A percentile compares a stretch with the other conserved stretches of the same genome.
These are phyloP conservation scores for Kandelia obovata DNA, from an alignment of 345 rosid genomes.

Conservation along the genomic window DNA sequence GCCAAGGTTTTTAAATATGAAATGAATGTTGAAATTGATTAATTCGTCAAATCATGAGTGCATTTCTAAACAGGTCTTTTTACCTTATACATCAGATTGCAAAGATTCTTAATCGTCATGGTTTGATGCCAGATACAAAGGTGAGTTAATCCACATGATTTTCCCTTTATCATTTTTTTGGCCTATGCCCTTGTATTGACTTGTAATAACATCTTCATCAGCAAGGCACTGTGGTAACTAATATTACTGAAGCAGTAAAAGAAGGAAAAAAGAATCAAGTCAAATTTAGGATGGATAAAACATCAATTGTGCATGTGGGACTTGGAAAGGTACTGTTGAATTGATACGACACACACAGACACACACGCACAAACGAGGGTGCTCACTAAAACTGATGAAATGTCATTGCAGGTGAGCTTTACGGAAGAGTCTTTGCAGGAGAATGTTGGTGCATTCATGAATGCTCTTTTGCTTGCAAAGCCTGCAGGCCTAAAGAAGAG, in stretches of 20 bases:
- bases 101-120: constrained; percentile 79
- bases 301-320: constrained; percentile 84
- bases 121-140: constrained; percentile 83
- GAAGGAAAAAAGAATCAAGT: constrained; percentile 74
- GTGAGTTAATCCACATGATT: constrained; percentile 38
- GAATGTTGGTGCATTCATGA: constrained; percentile 88
- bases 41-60: not conserved
- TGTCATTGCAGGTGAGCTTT: constrained; percentile 52
- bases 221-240: constrained; percentile 87
- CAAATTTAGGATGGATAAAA: constrained; percentile 85
- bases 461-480: constrained; percentile 81
- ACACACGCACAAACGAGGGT: not conserved
- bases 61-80: not conserved
- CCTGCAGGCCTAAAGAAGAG: constrained; percentile 97
- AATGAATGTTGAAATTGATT: constrained; percentile 3
- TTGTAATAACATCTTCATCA: constrained; percentile 28
- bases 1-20: constrained; percentile 52
- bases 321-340: constrained; percentile 71
- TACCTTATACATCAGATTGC: constrained; percentile 52
- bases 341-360: not conserved
- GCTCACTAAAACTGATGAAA: not conserved
- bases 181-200: constrained; percentile 7
- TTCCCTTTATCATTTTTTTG: constrained; percentile 6
- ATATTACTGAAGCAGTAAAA: constrained; percentile 68
- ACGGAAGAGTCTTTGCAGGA: constrained; percentile 71